Percentiles rank a stretch among this genome's conserved stretches.
phyloP scores from a whole-genome alignment of 331 rosid genomes.

The Arachis monticola region DNA sequence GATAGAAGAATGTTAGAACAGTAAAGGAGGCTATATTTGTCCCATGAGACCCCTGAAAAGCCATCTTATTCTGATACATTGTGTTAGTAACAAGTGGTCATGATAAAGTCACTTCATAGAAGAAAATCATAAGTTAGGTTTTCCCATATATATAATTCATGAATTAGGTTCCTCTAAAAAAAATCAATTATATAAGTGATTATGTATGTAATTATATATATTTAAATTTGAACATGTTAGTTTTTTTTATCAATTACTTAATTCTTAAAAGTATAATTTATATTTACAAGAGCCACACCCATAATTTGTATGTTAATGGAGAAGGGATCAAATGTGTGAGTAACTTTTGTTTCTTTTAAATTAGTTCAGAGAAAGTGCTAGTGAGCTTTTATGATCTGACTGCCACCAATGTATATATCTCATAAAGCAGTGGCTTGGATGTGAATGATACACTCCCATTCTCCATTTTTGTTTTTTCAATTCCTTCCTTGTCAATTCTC shows the following conservation, averaged over 20 bases:
- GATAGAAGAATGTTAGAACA: neutral
- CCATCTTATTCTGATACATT: slow-evolving; percentile 27
- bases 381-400: slow-evolving; percentile 51
- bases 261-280: too few relatives aligned
- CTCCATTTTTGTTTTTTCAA: neutral
- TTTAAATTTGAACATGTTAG: too few relatives aligned
- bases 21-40: neutral
- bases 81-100: neutral
- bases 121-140: slow-evolving; percentile 37
- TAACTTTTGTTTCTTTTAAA: slow-evolving; percentile 45
- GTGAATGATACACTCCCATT: slow-evolving; percentile 22
- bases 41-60: slow-evolving; percentile 41
- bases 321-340: slow-evolving; percentile 36
- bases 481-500: neutral
- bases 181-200: too few relatives aligned
- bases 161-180: neutral
- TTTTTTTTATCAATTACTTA: too few relatives aligned
- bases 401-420: slow-evolving; percentile 44
- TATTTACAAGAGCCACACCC: neutral
- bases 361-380: slow-evolving; percentile 54
- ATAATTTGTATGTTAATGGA: slow-evolving; percentile 38
- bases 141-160: slow-evolving; percentile 32
- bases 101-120: slow-evolving; percentile 8
- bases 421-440: slow-evolving; percentile 44
- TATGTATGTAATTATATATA: too few relatives aligned